phyloP scores from a whole-genome alignment of 164 flowering plant genomes.

The Magnolia sinica region DNA sequence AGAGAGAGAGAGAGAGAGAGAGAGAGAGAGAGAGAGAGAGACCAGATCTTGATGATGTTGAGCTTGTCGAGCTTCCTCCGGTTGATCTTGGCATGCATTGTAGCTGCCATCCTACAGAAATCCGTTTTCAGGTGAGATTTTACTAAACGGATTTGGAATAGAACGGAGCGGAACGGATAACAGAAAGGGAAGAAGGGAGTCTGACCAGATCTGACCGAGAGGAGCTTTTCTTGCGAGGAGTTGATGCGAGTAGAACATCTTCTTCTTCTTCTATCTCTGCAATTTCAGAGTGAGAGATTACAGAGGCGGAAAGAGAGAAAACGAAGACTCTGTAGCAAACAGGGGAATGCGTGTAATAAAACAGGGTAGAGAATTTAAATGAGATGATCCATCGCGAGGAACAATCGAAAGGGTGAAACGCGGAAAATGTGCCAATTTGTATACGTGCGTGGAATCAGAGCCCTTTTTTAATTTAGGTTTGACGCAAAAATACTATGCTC shows the following conservation, averaged over 20 bases:
- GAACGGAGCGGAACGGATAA: neutral
- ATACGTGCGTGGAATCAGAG: too few species aligned
- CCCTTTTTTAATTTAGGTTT: too few species aligned
- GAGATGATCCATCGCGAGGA: too few species aligned
- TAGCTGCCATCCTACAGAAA: constrained; percentile 84
- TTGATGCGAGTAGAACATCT: constrained; percentile 95
- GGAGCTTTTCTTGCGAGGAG: constrained; percentile 91
- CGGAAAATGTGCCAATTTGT: too few species aligned
- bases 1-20: constrained; percentile 11
- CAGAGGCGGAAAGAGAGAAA: neutral
- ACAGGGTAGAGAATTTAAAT: too few species aligned
- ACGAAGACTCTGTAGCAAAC: neutral
- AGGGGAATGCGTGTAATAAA: too few species aligned
- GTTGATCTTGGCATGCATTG: constrained; percentile 79
- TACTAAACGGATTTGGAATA: neutral
- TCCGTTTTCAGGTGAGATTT: neutral
- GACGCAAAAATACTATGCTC: too few species aligned
- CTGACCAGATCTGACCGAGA: constrained; percentile 86
- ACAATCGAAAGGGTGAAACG: too few species aligned
- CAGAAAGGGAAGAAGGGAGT: neutral
- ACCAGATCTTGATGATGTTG: constrained; percentile 81
- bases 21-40: neutral
- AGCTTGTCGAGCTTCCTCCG: constrained; percentile 65
- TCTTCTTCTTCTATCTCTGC: neutral
- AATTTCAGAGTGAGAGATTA: neutral